Evolutionary conservation across 768 basidiomycete species (phyloP).

Genomic region (Dioszegia crocea): DNA sequence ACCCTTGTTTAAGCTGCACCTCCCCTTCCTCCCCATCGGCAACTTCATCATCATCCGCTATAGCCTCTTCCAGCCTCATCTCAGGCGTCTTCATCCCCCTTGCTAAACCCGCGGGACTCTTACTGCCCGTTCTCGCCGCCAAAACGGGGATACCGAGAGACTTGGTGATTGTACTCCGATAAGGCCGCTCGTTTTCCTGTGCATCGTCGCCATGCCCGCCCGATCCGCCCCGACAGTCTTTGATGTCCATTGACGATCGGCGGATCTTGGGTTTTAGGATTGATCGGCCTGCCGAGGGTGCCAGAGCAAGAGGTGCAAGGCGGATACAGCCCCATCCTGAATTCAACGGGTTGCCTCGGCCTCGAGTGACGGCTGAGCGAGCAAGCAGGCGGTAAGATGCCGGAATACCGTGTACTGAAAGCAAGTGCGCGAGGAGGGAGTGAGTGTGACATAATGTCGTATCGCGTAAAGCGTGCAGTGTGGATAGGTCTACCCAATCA

Average conservation of each 20-base stretch:
- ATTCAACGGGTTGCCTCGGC: constrained; percentile 1
- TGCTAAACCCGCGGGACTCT: neutral
- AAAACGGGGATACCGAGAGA: neutral
- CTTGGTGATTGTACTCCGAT: neutral
- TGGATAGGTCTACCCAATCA: constrained; percentile 37
- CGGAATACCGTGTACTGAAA: constrained; percentile 29
- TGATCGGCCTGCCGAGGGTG: constrained; percentile 11
- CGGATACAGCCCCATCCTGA: constrained; percentile 47
- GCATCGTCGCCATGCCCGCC: neutral
- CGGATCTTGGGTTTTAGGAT: constrained; percentile 10
- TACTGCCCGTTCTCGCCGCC: neutral
- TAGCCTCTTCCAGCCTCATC: constrained; percentile 14
- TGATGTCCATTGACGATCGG: constrained; percentile 9
- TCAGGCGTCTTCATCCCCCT: constrained; percentile 2
- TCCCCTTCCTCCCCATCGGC: constrained; percentile 4
- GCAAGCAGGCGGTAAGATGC: constrained; percentile 45
- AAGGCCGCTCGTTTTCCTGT: neutral
- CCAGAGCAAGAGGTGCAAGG: constrained; percentile 27
- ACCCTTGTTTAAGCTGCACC: constrained; percentile 30
- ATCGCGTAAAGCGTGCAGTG: constrained; percentile 45
- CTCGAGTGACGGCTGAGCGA: constrained; percentile 24
- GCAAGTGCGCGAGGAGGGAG: constrained; percentile 34
- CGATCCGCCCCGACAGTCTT: neutral
- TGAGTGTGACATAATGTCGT: constrained; percentile 45
- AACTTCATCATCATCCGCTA: constrained; percentile 26